phyloP scores from a whole-genome alignment of 148 eudicot species.

The Drosera capensis region DNA sequence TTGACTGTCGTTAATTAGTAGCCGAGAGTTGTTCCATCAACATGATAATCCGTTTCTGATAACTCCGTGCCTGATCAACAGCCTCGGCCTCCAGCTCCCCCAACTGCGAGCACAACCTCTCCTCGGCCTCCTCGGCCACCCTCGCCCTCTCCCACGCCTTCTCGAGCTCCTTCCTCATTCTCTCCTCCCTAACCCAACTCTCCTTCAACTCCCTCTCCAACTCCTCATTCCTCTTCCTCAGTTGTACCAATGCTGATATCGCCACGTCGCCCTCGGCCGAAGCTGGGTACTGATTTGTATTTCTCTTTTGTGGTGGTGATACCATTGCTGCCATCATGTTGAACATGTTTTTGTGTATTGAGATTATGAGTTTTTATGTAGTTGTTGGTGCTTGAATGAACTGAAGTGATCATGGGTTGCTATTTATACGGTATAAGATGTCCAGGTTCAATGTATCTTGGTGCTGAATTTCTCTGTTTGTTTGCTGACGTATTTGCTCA shows the following conservation, averaged over 20 bases:
- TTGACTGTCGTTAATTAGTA: no score
- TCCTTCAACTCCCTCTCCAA: constrained; percentile 38
- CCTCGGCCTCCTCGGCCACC: constrained; percentile 75
- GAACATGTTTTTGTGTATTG: neutral
- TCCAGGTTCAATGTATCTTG: constrained; percentile 39
- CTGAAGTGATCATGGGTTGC: constrained; percentile 6
- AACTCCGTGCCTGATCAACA: constrained; percentile 35
- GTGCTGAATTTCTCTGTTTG: neutral
- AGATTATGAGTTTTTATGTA: neutral
- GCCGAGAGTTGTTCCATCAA: constrained; percentile 51
- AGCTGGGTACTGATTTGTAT: neutral
- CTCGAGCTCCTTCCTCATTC: constrained; percentile 28
- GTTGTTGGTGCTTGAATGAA: neutral
- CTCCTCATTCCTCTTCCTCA: constrained; percentile 38
- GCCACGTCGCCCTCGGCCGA: neutral
- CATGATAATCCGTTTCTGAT: constrained; percentile 16
- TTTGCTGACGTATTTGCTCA: constrained; percentile 11
- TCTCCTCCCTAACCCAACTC: constrained; percentile 44
- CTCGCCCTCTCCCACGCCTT: constrained; percentile 24
- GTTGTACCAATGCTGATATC: constrained; percentile 9
- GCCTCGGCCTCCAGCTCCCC: constrained; percentile 70
- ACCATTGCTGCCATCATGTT: constrained; percentile 6
- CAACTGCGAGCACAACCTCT: constrained; percentile 45
- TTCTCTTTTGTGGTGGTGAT: neutral
- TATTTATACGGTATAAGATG: constrained; percentile 5